Conservation (phyloP, 2,329 filamentous ascomycete genomes). For the Iodosphaeria phyllophila region DNA sequence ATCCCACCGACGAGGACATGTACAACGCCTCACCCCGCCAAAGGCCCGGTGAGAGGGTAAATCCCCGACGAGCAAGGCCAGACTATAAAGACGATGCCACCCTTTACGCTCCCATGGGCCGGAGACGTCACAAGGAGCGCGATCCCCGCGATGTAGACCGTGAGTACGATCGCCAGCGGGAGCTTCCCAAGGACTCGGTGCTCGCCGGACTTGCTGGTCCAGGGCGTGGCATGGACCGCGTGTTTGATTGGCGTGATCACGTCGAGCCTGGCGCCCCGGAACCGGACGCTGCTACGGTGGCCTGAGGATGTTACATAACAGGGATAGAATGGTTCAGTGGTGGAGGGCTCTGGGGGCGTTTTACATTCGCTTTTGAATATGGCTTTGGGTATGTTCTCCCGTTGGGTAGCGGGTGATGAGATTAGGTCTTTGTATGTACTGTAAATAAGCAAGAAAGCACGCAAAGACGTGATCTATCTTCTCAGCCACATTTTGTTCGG, state of each 20-base stretch:
- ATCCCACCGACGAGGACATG: conserved; percentile 22
- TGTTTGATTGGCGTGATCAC: conserved; percentile 13
- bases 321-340: too few relatives aligned
- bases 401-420: too few relatives aligned
- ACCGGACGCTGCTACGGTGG: background rate
- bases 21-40: conserved; percentile 15
- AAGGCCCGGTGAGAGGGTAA: conserved; percentile 12
- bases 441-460: too few relatives aligned
- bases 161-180: background rate
- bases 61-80: conserved; percentile 9
- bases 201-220: conserved; percentile 13
- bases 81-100: conserved; percentile 10
- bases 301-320: background rate
- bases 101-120: conserved; percentile 7
- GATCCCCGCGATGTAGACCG: too few relatives aligned
- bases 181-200: conserved; percentile 10
- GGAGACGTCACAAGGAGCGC: conserved; percentile 8
- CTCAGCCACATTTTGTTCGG: too few relatives aligned
- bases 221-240: conserved; percentile 14
- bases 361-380: too few relatives aligned
- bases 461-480: too few relatives aligned
- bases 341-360: too few relatives aligned
- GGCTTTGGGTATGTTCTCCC: too few relatives aligned
- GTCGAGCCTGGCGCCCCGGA: conserved; percentile 6
- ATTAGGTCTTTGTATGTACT: too few relatives aligned